Evolutionary conservation across 2,329 filamentous ascomycete genomes (phyloP).

Genomic region (Trichoderma aggressivum): DNA sequence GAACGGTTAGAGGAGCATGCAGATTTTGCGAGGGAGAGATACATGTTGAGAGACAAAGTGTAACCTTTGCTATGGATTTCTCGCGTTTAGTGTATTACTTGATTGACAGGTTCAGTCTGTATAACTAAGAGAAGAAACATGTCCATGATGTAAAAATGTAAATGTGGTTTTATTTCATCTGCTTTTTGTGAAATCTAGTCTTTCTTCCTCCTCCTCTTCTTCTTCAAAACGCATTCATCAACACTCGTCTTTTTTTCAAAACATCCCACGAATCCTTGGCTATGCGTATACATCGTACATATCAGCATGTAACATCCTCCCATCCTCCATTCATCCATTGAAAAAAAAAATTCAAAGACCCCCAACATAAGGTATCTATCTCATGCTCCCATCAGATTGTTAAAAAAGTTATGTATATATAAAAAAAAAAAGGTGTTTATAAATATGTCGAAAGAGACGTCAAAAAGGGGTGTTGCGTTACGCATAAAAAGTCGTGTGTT

Average conservation of each 20-base stretch:
- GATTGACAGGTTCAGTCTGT: neutral
- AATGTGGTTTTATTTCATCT: conserved; percentile 8
- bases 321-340: neutral
- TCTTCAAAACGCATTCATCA: neutral
- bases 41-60: neutral
- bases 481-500: conserved; percentile 11
- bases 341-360: no score
- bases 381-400: neutral
- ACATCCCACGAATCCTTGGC: neutral
- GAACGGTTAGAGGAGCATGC: neutral
- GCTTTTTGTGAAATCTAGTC: neutral
- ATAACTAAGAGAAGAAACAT: neutral
- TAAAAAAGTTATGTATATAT: neutral
- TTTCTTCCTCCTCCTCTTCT: no score
- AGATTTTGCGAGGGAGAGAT: neutral
- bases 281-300: neutral
- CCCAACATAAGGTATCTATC: neutral
- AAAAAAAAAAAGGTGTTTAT: neutral
- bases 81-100: neutral
- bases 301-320: neutral
- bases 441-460: neutral
- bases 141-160: neutral
- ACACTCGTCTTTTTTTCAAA: neutral
- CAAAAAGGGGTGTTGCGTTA: conserved; percentile 1
- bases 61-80: neutral